These are phyloP conservation scores for Botrytis hyacinthi DNA, from an alignment of 2,329 filamentous ascomycete species.

Conservation along the genomic window DNA sequence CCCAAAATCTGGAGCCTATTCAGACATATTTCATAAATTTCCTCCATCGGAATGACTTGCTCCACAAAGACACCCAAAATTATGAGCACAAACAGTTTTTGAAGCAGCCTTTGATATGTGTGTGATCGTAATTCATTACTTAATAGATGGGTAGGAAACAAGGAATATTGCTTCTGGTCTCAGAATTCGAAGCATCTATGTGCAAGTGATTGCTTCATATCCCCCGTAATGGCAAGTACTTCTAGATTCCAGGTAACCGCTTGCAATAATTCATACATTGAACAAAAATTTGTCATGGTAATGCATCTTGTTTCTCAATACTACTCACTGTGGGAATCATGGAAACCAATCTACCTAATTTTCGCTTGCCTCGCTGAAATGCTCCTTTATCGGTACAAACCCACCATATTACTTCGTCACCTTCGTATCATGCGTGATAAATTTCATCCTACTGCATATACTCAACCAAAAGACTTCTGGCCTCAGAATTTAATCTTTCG, in stretches of 20 bases:
- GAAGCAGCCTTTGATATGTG: not conserved
- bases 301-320: conserved; percentile 14
- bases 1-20: not conserved
- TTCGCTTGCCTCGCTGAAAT: conserved; percentile 20
- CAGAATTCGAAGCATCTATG: not conserved
- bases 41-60: not conserved
- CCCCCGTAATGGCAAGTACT: not conserved
- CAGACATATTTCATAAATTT: not conserved
- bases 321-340: conserved; percentile 20
- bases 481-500: conserved; percentile 65
- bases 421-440: conserved; percentile 9
- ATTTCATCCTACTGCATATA: conserved; percentile 44
- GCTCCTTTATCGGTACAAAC: conserved; percentile 20
- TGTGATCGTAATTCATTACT: not conserved
- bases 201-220: not conserved
- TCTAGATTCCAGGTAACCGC: not conserved
- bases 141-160: not conserved
- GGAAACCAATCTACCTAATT: conserved; percentile 19
- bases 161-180: not conserved
- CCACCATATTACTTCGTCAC: conserved; percentile 15
- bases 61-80: not conserved
- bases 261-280: not conserved
- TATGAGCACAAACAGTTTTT: not conserved
- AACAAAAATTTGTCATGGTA: not conserved
- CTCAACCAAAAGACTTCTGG: conserved; percentile 46